Conservation (phyloP, 1,284 basidiomycete genomes). For the Quambalaria eucalypti region DNA sequence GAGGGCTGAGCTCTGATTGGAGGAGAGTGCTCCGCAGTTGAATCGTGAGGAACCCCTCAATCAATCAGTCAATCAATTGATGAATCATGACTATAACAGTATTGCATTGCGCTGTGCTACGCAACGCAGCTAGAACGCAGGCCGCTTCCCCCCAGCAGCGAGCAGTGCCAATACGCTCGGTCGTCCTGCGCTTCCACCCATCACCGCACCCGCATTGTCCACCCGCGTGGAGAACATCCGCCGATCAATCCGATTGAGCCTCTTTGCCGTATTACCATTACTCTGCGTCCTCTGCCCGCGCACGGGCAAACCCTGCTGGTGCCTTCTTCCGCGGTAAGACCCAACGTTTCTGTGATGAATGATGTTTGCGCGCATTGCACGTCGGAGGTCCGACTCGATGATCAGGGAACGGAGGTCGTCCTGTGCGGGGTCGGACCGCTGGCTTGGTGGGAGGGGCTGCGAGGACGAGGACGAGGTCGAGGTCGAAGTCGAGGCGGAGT, state of each 20-base stretch:
- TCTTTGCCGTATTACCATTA: constrained; percentile 75
- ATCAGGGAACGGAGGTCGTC: constrained; percentile 60
- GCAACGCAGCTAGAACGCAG: too few species aligned
- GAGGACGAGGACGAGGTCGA: background rate
- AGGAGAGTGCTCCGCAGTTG: too few species aligned
- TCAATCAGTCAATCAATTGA: too few species aligned
- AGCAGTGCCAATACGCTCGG: too few species aligned
- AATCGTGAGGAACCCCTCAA: too few species aligned
- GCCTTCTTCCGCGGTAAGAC: constrained; percentile 72
- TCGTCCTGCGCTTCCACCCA: too few species aligned
- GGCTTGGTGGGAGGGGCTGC: constrained; percentile 26
- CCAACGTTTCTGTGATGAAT: constrained; percentile 81
- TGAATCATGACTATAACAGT: too few species aligned
- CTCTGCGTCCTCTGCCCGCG: constrained; percentile 78
- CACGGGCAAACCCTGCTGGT: constrained; percentile 79
- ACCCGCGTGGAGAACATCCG: constrained; percentile 37
- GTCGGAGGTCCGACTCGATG: constrained; percentile 71
- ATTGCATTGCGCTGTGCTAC: too few species aligned
- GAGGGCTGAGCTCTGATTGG: too few species aligned
- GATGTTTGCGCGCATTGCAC: constrained; percentile 75
- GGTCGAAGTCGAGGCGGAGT: background rate
- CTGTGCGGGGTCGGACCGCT: constrained; percentile 15
- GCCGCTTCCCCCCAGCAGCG: too few species aligned
- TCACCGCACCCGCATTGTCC: too few species aligned
- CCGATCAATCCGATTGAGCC: constrained; percentile 65